Evolutionary conservation across 257 asterid genomes (phyloP), one percentile per base, ranked within the genome.

Genomic region (Solanum chilense): DNA sequence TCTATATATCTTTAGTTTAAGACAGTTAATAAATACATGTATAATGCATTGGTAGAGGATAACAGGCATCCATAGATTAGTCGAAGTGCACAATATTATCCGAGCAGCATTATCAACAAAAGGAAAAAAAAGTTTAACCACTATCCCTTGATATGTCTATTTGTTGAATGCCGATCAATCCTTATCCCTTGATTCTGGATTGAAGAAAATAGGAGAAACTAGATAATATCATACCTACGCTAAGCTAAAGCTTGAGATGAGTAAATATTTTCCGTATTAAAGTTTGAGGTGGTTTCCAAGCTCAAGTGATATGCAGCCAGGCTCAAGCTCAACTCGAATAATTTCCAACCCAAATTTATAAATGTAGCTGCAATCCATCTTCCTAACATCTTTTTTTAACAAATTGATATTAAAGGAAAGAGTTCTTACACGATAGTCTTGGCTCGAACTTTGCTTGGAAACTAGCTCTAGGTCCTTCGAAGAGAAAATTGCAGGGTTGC

Each of bases 381-480:
- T 74, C 47, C 31, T 74, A 37, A 74, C 81, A 74, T 74, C 9
- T 74, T 74, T 1, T 11, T 23, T 21, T 10, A 29, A 81, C 18
- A 81, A 27, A 81, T 29, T 13, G 69, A 49, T 81, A 31, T 15
- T 11, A 21, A 47, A 49, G 69, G 69, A 18, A 18, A 49, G 85
- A 81, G 20, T 31, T 3, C 85, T 81, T 49, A 81, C 85, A 29
- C 68, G 45, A 49, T 81, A 11, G 20, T 86, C 85, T 31, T 44
- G 75, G 18, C 83, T 2, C 39, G 92, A 77, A 66, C 52, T 14
- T 25, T 87, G 18, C 89, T 70, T 91, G 10, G 94, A 92, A 41
- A 91, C 0, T 56, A 95, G 68, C 88, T 95, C 96, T 42, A 6
- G 42, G 93, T 97, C 99, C 66, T 91, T 94, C 37, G 66, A 86